A percentile compares a stretch with the other conserved stretches of the same genome.
phyloP scores from a whole-genome alignment of 73 alveolate species.

The Tetrahymena thermophila region DNA sequence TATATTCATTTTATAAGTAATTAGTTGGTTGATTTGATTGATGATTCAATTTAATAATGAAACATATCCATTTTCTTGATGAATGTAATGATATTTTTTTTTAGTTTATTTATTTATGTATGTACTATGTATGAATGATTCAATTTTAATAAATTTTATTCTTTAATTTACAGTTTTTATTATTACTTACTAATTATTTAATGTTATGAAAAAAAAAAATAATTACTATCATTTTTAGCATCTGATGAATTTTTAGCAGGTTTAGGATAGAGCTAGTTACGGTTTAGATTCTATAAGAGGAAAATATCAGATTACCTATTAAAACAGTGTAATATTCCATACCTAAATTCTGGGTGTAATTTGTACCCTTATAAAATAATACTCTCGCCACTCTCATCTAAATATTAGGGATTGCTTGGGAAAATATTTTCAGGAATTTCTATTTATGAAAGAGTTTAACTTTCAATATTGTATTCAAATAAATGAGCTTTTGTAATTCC shows the following conservation, averaged over 20 bases:
- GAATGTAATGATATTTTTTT: no score
- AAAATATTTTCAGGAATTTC: slow-evolving; percentile 1
- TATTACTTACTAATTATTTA: no score
- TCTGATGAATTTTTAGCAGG: background rate
- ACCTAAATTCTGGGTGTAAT: slow-evolving; percentile 14
- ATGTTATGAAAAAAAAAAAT: background rate
- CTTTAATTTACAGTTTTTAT: no score
- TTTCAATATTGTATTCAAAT: slow-evolving; percentile 2
- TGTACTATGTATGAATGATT: no score
- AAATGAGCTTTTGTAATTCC: background rate
- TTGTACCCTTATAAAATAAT: slow-evolving; percentile 15
- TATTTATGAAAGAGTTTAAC: background rate
- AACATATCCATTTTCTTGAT: no score
- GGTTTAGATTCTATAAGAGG: background rate
- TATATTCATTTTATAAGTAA: no score
- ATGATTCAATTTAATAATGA: no score
- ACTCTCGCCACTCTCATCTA: slow-evolving; percentile 10
- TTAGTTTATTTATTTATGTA: no score
- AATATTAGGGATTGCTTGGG: slow-evolving; percentile 11
- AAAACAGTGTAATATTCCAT: slow-evolving; percentile 43
- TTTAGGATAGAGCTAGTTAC: background rate
- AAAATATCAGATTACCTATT: slow-evolving; percentile 20
- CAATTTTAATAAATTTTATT: no score
- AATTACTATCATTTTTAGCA: background rate
- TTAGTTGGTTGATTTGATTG: no score